Evolutionary conservation across 306 rosid species (phyloP), one percentile per base, ranked within the genome.

Genomic region (Rubus parviflorus): DNA sequence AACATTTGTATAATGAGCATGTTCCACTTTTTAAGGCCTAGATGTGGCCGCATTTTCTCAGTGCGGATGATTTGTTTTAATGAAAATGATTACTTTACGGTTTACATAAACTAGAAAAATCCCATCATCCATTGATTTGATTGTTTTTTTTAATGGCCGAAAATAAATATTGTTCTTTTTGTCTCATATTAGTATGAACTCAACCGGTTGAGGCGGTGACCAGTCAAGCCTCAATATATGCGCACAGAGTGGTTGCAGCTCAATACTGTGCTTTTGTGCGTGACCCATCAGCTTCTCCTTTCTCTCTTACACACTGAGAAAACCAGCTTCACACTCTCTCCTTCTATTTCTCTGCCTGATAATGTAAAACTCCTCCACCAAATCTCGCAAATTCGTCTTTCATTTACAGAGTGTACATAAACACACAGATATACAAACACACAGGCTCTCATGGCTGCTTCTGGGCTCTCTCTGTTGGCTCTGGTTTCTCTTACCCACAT

Each of bases 401-500:
- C 19, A 8, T 45, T 45, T 19, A 46, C n/a, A n/a, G n/a, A n/a
- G n/a, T n/a, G n/a, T n/a, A n/a, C 9, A 3, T 5, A 7, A 12
- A 3, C 17, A 64, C 69, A 20, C 1, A 9, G 5, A 30, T 30
- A 30, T 30, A 30, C 35, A 30, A 30, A 30, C 35, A 30, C 35
- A 30, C 35, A 30, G 13, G 4, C 35, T 22, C 23, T 22, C 3
- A 91, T 88, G 96, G 75, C 88, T 77, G 79, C 76, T 74, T 79
- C 63, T 19, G 20, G 60, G 30, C 8, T 72, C 72, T 76, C 80
- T 80, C 51, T 89, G 66, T 60, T 87, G 20, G 22, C 71, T 81
- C 81, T 88, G 76, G 25, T 87, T 85, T 73, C 86, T 5, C 51
- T 84, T 5, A n/a, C 82, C 57, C 75, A 70, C 81, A 77, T 87